These are phyloP conservation scores for Cercospora beticola DNA, from an alignment of 2,329 filamentous ascomycete species.

Conservation along the genomic window DNA sequence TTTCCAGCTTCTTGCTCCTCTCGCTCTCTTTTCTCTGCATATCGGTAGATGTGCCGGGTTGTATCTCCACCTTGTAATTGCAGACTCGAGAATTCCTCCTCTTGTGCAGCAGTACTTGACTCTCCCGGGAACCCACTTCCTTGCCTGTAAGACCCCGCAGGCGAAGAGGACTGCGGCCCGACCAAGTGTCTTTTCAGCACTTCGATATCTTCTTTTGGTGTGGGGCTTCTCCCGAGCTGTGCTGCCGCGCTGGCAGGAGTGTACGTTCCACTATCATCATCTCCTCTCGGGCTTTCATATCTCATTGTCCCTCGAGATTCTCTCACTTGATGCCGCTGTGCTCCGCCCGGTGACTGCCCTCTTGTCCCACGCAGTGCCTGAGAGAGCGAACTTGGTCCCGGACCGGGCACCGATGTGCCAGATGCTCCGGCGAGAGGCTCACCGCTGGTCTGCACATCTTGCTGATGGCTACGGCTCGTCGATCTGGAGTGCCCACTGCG, in stretches of 20 bases:
- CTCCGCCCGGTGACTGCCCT: conserved; percentile 67
- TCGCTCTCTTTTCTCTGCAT: conserved; percentile 81
- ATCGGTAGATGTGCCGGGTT: conserved; percentile 91
- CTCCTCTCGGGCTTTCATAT: conserved; percentile 46
- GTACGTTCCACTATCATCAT: conserved; percentile 74
- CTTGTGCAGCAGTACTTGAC: conserved; percentile 50
- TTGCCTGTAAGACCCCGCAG: conserved; percentile 36
- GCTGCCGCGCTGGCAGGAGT: conserved; percentile 60
- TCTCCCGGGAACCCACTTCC: conserved; percentile 28
- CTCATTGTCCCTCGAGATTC: conserved; percentile 52
- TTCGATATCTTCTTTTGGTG: conserved; percentile 81
- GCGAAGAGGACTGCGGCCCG: conserved; percentile 55
- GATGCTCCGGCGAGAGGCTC: conserved; percentile 63
- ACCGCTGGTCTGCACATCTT: conserved; percentile 55
- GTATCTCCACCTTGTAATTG: conserved; percentile 92
- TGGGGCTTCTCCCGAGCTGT: conserved; percentile 49
- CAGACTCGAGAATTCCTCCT: conserved; percentile 88
- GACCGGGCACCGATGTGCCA: conserved; percentile 64
- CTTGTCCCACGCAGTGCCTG: conserved; percentile 78
- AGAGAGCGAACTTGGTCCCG: conserved; percentile 82
- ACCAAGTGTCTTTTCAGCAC: conserved; percentile 88
- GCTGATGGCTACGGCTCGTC: conserved; percentile 26
- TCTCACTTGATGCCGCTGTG: conserved; percentile 56
- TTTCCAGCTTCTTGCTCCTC: conserved; percentile 62
- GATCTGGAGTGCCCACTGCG: conserved; percentile 24